Evolutionary conservation across 371 early-diverging fungal genomes (phyloP).

Genomic region (Polyrhizophydium stewartii): DNA sequence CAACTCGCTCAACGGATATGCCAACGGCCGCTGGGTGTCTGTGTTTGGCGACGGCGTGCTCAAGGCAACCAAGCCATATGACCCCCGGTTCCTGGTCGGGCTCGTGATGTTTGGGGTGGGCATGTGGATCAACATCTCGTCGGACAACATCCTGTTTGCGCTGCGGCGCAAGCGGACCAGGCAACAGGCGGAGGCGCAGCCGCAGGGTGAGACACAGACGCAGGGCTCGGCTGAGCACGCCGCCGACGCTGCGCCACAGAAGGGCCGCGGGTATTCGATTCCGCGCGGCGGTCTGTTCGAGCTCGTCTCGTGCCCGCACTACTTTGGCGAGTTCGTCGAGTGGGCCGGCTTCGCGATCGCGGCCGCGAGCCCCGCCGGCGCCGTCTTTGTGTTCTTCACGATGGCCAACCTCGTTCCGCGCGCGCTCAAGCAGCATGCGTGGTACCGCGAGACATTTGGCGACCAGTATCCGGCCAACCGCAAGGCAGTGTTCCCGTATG

Average conservation of each 20-base stretch:
- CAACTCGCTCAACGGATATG: constrained; percentile 19
- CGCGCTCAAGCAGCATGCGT: constrained; percentile 22
- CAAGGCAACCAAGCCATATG: not conserved
- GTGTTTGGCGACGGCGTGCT: not conserved
- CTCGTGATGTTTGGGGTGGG: constrained; percentile 17
- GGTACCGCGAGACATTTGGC: constrained; percentile 29
- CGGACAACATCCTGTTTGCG: constrained; percentile 17
- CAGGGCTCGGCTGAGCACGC: not conserved
- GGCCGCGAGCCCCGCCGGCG: constrained; percentile 7
- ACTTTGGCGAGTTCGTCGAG: constrained; percentile 32
- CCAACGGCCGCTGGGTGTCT: constrained; percentile 14
- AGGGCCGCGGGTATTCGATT: constrained; percentile 14
- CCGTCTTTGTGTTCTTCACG: constrained; percentile 20
- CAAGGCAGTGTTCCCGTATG: constrained; percentile 26
- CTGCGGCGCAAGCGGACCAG: constrained; percentile 10
- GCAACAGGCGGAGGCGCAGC: not conserved
- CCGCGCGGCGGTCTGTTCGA: constrained; percentile 25
- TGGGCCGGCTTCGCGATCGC: constrained; percentile 36
- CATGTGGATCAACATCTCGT: constrained; percentile 21
- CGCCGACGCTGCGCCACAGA: no score
- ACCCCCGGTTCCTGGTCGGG: constrained; percentile 14
- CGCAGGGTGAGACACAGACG: constrained; percentile 3
- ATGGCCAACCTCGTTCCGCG: constrained; percentile 25
- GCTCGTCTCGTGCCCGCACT: constrained; percentile 27
- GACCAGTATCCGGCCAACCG: constrained; percentile 22